Conservation (phyloP, 202 grass and related monocot genomes). For the Eragrostis tef region DNA sequence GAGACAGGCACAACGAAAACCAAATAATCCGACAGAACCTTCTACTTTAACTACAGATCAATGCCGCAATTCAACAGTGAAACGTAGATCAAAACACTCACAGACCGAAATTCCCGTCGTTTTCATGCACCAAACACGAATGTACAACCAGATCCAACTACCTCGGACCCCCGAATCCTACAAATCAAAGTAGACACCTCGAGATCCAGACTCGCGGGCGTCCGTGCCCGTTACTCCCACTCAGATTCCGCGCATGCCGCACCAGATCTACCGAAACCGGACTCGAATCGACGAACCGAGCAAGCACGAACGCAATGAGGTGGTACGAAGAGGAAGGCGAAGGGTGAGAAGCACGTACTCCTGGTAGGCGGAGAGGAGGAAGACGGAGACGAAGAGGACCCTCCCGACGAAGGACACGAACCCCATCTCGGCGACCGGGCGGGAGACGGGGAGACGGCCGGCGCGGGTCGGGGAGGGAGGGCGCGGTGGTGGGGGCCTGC, state of each 20-base stretch:
- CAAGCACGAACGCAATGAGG: constrained; percentile 10
- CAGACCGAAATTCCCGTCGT: neutral
- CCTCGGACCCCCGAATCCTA: neutral
- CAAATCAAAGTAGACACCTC: neutral
- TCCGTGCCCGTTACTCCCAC: neutral
- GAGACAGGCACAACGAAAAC: neutral
- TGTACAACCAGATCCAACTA: constrained; percentile 41
- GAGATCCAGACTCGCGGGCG: constrained; percentile 33
- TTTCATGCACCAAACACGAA: neutral
- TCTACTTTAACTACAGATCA: constrained; percentile 3
- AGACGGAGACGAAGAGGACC: constrained; percentile 81
- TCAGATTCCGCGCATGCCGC: constrained; percentile 3
- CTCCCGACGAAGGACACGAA: constrained; percentile 87
- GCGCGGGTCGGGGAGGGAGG: neutral
- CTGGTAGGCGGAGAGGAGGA: constrained; percentile 93
- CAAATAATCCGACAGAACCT: neutral
- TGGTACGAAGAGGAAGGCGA: neutral
- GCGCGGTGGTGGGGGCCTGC: constrained; percentile 8
- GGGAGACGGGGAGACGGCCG: neutral
- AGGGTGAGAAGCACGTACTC: constrained; percentile 62
- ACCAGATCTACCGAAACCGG: constrained; percentile 51
- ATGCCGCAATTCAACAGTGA: constrained; percentile 28
- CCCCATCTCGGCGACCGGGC: constrained; percentile 59
- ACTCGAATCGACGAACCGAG: constrained; percentile 27
- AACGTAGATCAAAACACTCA: constrained; percentile 24